A percentile compares a stretch with the other conserved stretches of the same genome.
These are phyloP conservation scores for Wilhelminamyces savonicus DNA, from an alignment of 805 yeast species.

Conservation along the genomic window DNA sequence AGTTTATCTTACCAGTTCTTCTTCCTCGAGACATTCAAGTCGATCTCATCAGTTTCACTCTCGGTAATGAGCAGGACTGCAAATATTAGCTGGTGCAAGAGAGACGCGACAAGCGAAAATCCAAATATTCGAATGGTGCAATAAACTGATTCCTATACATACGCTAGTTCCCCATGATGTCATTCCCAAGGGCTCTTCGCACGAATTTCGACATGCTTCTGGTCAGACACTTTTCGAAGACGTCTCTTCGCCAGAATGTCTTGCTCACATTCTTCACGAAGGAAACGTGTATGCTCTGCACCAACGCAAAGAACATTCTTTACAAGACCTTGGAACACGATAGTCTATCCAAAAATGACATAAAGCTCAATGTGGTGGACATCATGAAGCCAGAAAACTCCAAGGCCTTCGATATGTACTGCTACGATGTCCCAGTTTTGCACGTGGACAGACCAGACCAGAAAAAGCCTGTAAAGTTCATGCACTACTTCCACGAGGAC, in stretches of 20 bases:
- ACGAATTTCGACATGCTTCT: too few relatives aligned
- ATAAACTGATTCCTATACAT: too few relatives aligned
- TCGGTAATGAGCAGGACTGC: too few relatives aligned
- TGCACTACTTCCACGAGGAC: conserved; percentile 58
- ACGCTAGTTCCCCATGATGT: too few relatives aligned
- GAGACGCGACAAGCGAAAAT: too few relatives aligned
- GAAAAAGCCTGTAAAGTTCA: conserved; percentile 48
- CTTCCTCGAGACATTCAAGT: too few relatives aligned
- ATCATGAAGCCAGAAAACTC: conserved; percentile 54
- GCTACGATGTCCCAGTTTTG: conserved; percentile 75
- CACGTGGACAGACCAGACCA: conserved; percentile 51
- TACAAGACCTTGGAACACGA: conserved; percentile 32
- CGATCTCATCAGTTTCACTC: too few relatives aligned
- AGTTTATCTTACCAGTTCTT: too few relatives aligned
- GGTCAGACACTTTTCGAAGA: too few relatives aligned
- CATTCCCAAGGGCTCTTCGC: too few relatives aligned
- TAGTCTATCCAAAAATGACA: conserved; percentile 13
- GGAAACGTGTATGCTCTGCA: conserved; percentile 62
- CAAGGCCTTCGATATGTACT: conserved; percentile 64
- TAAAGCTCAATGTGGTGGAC: conserved; percentile 42
- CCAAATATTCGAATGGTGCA: too few relatives aligned
- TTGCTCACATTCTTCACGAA: conserved; percentile 59
- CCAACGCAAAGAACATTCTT: conserved; percentile 53
- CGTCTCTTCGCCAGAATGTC: conserved; percentile 2
- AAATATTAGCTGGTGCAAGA: too few relatives aligned